Evolutionary conservation across 805 yeast genomes (phyloP).

Genomic region (Candida sphagnicola): DNA sequence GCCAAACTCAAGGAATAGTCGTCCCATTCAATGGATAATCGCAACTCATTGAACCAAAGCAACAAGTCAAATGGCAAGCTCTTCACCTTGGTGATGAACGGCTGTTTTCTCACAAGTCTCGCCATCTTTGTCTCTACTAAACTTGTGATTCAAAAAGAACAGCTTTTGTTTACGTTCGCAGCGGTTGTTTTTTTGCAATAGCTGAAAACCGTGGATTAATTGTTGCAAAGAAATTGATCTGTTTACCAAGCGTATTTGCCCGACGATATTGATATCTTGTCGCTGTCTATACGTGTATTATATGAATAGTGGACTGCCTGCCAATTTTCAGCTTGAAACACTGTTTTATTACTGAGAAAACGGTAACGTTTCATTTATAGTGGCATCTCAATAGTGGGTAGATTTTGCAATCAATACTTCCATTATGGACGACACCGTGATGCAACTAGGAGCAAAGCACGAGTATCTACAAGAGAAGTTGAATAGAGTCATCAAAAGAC

Average conservation of each 20-base stretch:
- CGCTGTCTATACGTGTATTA: no score
- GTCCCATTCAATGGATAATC: constrained; percentile 41
- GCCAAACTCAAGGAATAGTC: constrained; percentile 26
- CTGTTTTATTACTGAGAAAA: no score
- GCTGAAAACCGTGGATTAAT: no score
- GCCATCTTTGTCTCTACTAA: constrained; percentile 1
- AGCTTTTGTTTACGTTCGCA: no score
- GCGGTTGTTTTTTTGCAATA: no score
- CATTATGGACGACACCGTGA: constrained; percentile 7
- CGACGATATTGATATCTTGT: no score
- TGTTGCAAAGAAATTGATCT: no score
- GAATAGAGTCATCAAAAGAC: constrained; percentile 6
- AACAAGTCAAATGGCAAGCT: constrained; percentile 36
- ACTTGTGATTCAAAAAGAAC: neutral
- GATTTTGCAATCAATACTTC: neutral
- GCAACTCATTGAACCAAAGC: constrained; percentile 31
- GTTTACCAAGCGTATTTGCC: no score
- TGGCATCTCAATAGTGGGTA: no score
- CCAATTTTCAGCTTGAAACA: no score
- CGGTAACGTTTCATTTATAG: no score
- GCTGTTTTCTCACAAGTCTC: constrained; percentile 21
- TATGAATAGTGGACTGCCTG: no score
- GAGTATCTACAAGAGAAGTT: constrained; percentile 8
- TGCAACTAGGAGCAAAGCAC: constrained; percentile 7
- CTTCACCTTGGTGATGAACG: constrained; percentile 25